A percentile compares a stretch with the other conserved stretches of the same genome.
Evolutionary conservation across 1,284 basidiomycete species (phyloP).

Genomic region (Meira miltonrushii): DNA sequence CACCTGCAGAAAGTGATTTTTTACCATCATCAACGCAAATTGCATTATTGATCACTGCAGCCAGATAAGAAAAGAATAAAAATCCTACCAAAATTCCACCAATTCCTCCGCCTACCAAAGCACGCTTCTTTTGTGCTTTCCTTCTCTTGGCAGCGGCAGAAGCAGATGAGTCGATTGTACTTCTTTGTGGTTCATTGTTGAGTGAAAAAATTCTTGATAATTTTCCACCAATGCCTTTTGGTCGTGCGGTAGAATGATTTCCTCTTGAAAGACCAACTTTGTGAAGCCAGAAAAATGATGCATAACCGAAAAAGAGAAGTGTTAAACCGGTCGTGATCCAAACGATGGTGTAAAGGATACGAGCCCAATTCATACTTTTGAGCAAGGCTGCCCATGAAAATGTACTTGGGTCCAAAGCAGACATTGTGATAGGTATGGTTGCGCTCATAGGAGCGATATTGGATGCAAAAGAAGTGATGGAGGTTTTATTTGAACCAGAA

Average conservation of each 20-base stretch:
- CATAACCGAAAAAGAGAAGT: slow-evolving; percentile 39
- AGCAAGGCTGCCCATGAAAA: slow-evolving; percentile 22
- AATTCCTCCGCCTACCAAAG: slow-evolving; percentile 32
- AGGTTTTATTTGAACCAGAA: background rate
- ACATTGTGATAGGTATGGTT: background rate
- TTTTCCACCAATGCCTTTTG: slow-evolving; percentile 5
- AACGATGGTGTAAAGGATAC: slow-evolving; percentile 30
- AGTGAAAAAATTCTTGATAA: too few relatives aligned
- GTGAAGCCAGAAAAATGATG: slow-evolving; percentile 38
- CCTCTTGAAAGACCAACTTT: slow-evolving; percentile 7
- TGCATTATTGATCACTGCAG: slow-evolving; percentile 23
- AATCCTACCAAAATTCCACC: slow-evolving; percentile 34
- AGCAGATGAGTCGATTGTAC: slow-evolving; percentile 1
- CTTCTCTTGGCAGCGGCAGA: slow-evolving; percentile 4
- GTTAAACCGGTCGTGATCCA: slow-evolving; percentile 33
- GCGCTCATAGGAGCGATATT: background rate
- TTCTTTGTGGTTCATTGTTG: background rate
- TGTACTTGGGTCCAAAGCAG: background rate
- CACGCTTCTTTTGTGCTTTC: background rate
- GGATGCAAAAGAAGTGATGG: background rate
- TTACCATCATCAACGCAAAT: slow-evolving; percentile 19
- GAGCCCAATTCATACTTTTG: slow-evolving; percentile 23
- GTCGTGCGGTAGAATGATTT: slow-evolving; percentile 16
- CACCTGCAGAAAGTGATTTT: slow-evolving; percentile 19
- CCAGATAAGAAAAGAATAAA: slow-evolving; percentile 34